phyloP scores from a whole-genome alignment of 148 eudicot species.

The Rhododendron molle region DNA sequence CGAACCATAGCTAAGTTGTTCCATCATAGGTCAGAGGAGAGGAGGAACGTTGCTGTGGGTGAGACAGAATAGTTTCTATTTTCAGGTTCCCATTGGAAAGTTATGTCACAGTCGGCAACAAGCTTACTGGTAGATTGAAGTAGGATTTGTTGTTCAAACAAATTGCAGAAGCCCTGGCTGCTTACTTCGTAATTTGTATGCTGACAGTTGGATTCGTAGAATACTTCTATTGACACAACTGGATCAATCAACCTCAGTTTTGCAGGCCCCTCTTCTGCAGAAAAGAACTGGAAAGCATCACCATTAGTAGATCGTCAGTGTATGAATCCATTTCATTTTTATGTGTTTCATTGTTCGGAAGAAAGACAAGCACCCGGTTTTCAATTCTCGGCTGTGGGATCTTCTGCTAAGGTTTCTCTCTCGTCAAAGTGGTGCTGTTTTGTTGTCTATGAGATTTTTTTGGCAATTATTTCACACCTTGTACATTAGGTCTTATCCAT shows the following conservation, averaged over 20 bases:
- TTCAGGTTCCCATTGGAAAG: conserved; percentile 16
- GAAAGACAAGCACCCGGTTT: not conserved
- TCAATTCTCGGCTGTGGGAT: not conserved
- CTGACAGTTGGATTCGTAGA: not conserved
- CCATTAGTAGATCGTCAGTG: not conserved
- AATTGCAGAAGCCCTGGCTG: conserved; percentile 1
- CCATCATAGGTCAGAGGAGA: conserved; percentile 84
- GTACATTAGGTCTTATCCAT: not conserved
- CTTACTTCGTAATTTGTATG: conserved; percentile 4
- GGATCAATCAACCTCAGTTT: conserved; percentile 6
- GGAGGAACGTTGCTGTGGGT: conserved; percentile 25
- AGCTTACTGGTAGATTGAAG: conserved; percentile 4
- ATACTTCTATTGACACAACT: not conserved
- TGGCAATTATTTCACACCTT: not conserved
- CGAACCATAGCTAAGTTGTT: conserved; percentile 79
- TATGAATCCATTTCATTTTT: not conserved
- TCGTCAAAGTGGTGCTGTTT: not conserved
- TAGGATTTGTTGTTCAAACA: conserved; percentile 8
- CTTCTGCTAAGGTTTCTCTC: not conserved
- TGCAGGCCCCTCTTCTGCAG: not conserved
- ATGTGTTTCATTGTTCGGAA: conserved; percentile 12
- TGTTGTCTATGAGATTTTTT: not conserved
- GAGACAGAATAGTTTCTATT: conserved; percentile 31
- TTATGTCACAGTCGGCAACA: conserved; percentile 13
- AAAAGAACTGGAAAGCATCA: not conserved